phyloP scores from a whole-genome alignment of 495 filamentous ascomycete species.

The Pseudomonodictys pantanalensis region DNA sequence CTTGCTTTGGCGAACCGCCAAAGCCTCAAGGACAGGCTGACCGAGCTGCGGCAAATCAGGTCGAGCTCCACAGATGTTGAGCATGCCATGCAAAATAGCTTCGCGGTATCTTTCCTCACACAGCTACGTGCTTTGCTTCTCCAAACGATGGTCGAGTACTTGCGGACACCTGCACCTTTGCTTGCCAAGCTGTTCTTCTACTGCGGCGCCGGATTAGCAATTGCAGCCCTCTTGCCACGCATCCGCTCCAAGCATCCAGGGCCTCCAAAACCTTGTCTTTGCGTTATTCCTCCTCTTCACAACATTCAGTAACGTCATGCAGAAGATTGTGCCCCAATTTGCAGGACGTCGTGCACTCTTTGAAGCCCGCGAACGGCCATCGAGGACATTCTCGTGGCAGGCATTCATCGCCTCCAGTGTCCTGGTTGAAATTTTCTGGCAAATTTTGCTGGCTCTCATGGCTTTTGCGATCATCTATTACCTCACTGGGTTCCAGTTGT shows the following conservation, averaged over 20 bases:
- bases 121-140: too few relatives aligned
- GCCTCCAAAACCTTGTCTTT: neutral
- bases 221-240: neutral
- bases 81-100: too few relatives aligned
- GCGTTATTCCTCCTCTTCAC: neutral
- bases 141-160: too few relatives aligned
- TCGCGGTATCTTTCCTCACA: too few relatives aligned
- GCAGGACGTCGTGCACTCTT: neutral
- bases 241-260: neutral
- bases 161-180: too few relatives aligned
- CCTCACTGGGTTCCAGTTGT: neutral
- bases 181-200: too few relatives aligned
- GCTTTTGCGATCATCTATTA: neutral
- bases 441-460: neutral
- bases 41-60: too few relatives aligned
- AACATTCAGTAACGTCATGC: neutral
- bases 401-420: neutral
- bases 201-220: too few relatives aligned
- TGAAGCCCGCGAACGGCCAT: neutral
- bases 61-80: too few relatives aligned
- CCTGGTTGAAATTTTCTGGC: neutral
- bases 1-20: too few relatives aligned
- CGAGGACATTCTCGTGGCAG: neutral
- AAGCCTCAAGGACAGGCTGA: too few relatives aligned
- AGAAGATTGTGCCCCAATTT: neutral